Conservation (phyloP, 1,139 yeast species). For the Taphrina deformans region DNA sequence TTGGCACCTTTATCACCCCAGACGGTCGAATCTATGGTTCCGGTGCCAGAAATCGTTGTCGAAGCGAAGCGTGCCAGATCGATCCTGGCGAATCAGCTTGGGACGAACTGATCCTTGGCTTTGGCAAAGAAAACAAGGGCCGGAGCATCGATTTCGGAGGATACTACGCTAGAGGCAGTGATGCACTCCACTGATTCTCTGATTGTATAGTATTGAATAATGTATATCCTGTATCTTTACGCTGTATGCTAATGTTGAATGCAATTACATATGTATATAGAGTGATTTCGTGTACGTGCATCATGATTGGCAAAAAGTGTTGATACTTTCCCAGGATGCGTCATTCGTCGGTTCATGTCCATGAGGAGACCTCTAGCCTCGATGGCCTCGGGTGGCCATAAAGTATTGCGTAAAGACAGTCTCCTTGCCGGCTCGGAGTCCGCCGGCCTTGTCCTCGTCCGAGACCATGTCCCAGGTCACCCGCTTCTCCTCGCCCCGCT, state of each 20-base stretch:
- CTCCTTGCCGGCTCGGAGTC: constrained; percentile 27
- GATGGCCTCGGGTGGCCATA: constrained; percentile 31
- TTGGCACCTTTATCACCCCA: constrained; percentile 37
- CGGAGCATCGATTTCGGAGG: neutral
- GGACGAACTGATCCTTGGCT: neutral
- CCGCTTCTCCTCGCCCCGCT: constrained; percentile 42
- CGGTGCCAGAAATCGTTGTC: constrained; percentile 35
- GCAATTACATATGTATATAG: neutral
- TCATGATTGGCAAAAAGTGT: neutral
- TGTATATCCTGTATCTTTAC: neutral
- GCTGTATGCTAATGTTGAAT: neutral
- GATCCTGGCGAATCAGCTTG: neutral
- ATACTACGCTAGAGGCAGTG: constrained; percentile 11
- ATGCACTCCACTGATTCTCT: constrained; percentile 8
- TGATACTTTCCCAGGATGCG: neutral
- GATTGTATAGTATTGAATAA: neutral
- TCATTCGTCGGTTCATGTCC: neutral
- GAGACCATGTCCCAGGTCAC: constrained; percentile 43
- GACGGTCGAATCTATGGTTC: constrained; percentile 37
- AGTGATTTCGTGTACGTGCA: neutral
- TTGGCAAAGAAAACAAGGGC: constrained; percentile 7
- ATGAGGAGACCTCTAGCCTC: neutral
- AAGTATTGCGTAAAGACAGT: constrained; percentile 38
- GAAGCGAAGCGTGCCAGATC: neutral
- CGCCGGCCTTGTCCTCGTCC: constrained; percentile 38